phyloP scores from a whole-genome alignment of 164 flowering plant species.

The Cinnamomum chago region DNA sequence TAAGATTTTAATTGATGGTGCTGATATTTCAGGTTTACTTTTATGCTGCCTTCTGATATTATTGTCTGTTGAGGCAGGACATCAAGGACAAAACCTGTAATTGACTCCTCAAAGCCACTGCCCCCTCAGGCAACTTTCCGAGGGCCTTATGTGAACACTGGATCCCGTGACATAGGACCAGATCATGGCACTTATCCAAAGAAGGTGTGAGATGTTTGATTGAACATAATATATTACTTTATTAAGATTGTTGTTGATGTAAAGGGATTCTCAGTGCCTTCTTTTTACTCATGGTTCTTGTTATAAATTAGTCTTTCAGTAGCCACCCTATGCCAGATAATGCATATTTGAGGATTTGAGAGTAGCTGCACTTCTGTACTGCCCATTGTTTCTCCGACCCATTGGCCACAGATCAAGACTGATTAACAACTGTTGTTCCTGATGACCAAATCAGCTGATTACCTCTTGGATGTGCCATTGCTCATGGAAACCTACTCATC shows the following conservation, averaged over 20 bases:
- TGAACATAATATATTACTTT: neutral
- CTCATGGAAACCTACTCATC: too few relatives aligned
- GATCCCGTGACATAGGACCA: slow-evolving; percentile 92
- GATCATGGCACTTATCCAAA: slow-evolving; percentile 56
- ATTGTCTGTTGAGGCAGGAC: slow-evolving; percentile 39
- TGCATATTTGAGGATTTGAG: too few relatives aligned
- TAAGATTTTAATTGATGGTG: slow-evolving; percentile 6
- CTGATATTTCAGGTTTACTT: neutral
- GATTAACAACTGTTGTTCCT: too few relatives aligned
- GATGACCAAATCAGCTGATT: too few relatives aligned
- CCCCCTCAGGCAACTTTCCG: slow-evolving; percentile 95
- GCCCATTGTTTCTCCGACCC: too few relatives aligned
- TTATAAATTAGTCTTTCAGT: too few relatives aligned
- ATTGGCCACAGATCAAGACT: too few relatives aligned
- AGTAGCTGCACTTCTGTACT: too few relatives aligned
- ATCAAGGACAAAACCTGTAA: slow-evolving; percentile 53
- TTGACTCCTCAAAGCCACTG: slow-evolving; percentile 84
- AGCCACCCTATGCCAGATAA: too few relatives aligned
- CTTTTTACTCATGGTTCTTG: too few relatives aligned
- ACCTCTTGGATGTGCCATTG: too few relatives aligned
- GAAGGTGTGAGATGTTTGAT: slow-evolving; percentile 28
- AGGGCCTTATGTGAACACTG: slow-evolving; percentile 94
- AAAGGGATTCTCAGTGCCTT: neutral
- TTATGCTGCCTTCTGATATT: neutral
- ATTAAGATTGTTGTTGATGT: neutral